phyloP scores from a whole-genome alignment of 257 asterid species.

The Ophiorrhiza pumila region DNA sequence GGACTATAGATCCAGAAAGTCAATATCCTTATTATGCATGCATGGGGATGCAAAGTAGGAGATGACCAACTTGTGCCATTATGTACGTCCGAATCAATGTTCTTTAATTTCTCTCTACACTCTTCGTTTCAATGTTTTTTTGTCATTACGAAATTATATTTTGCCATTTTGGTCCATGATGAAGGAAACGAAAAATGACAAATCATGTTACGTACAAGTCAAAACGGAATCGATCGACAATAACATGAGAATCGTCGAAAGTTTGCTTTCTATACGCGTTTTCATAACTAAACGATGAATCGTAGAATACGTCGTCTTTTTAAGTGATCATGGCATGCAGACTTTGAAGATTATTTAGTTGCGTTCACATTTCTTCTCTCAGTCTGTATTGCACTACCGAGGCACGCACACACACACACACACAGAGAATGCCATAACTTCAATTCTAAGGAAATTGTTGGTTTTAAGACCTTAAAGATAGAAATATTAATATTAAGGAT shows the following conservation, averaged over 20 bases:
- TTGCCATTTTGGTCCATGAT: not conserved
- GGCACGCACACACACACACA: too few relatives aligned
- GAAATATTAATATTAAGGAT: too few relatives aligned
- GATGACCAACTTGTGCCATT: constrained; percentile 13
- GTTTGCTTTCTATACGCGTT: constrained; percentile 28
- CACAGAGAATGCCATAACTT: too few relatives aligned
- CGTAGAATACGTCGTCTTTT: not conserved
- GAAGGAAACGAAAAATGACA: constrained; percentile 7
- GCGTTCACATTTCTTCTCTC: not conserved
- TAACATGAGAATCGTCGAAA: constrained; percentile 19
- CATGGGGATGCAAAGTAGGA: constrained; percentile 15
- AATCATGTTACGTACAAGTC: constrained; percentile 14
- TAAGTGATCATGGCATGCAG: not conserved
- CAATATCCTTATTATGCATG: constrained; percentile 18
- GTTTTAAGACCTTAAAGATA: too few relatives aligned
- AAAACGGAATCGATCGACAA: constrained; percentile 15
- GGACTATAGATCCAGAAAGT: constrained; percentile 2
- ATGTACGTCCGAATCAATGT: constrained; percentile 14
- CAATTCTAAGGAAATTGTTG: too few relatives aligned
- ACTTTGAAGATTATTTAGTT: not conserved
- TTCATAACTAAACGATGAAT: constrained; percentile 4
- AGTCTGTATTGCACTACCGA: constrained; percentile 15
- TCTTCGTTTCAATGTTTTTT: not conserved
- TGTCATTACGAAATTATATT: too few relatives aligned
- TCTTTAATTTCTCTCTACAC: not conserved